These are phyloP conservation scores for Sordariomycetes sp. DNA, from an alignment of 2,329 filamentous ascomycete species.

Conservation along the genomic window DNA sequence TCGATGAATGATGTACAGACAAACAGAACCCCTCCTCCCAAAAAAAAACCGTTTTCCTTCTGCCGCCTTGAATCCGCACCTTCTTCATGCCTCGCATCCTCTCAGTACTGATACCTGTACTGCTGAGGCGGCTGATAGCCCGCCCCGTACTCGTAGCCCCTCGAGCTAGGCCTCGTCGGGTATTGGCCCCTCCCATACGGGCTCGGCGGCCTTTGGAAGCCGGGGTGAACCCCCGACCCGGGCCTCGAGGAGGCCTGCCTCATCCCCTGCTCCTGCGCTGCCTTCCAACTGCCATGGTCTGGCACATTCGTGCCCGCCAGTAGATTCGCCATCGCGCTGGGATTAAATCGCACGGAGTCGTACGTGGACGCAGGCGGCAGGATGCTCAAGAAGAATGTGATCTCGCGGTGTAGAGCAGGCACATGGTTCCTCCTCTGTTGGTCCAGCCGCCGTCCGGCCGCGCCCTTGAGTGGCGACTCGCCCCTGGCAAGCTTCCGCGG, in stretches of 20 bases:
- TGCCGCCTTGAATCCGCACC: neutral
- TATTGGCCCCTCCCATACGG: conserved; percentile 22
- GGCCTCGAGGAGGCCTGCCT: conserved; percentile 21
- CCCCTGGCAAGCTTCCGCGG: conserved; percentile 80
- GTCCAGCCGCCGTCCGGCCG: conserved; percentile 74
- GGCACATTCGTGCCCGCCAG: conserved; percentile 60
- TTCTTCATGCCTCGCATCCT: neutral
- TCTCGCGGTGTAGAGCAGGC: conserved; percentile 62
- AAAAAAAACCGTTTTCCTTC: neutral
- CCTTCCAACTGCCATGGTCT: conserved; percentile 45
- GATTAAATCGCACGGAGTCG: conserved; percentile 57
- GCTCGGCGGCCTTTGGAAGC: conserved; percentile 34
- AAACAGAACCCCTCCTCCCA: neutral
- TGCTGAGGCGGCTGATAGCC: conserved; percentile 17
- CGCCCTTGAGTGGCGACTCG: conserved; percentile 88
- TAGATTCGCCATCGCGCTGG: conserved; percentile 61
- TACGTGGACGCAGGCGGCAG: conserved; percentile 67
- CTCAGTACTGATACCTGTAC: conserved; percentile 23
- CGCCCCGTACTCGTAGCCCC: conserved; percentile 15
- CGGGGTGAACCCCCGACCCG: conserved; percentile 27
- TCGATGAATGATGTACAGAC: neutral
- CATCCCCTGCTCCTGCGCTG: conserved; percentile 16
- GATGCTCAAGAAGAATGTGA: conserved; percentile 56
- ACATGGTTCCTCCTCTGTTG: conserved; percentile 58
- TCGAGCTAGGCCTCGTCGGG: neutral